These are phyloP conservation scores for Solanum hybrid DNA, from an alignment of 305 asterid genomes.

Conservation along the genomic window DNA sequence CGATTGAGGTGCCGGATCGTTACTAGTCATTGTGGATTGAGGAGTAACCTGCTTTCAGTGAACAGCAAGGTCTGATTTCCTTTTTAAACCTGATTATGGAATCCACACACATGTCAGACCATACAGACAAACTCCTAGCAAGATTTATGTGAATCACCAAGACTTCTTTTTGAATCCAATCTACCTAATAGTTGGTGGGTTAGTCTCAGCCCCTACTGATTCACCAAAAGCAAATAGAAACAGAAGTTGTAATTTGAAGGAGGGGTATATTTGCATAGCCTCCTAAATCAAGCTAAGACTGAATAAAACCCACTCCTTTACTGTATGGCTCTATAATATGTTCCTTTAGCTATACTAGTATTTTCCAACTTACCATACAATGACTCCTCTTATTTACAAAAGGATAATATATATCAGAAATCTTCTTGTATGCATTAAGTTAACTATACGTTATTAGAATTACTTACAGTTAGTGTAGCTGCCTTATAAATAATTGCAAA, in stretches of 20 bases:
- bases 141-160: not conserved
- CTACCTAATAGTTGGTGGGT: not conserved
- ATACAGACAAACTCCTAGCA: not conserved
- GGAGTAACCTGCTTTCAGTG: not conserved
- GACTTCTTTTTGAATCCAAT: not conserved
- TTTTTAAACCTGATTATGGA: not conserved
- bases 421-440: not conserved
- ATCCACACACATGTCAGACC: not conserved
- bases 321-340: not conserved
- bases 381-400: not conserved
- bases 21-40: not conserved
- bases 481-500: not conserved
- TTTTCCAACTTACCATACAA: not conserved
- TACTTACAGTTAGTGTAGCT: not conserved
- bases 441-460: not conserved
- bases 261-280: not conserved
- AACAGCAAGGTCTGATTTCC: not conserved
- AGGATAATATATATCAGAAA: not conserved
- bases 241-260: not conserved
- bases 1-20: not conserved
- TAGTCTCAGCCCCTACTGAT: not conserved
- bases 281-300: not conserved
- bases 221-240: not conserved
- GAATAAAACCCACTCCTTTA: not conserved
- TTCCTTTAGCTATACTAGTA: not conserved